Evolutionary conservation across 202 grass and related monocot species (phyloP), one percentile per base, ranked within the genome.

Genomic region (Panicum virgatum): DNA sequence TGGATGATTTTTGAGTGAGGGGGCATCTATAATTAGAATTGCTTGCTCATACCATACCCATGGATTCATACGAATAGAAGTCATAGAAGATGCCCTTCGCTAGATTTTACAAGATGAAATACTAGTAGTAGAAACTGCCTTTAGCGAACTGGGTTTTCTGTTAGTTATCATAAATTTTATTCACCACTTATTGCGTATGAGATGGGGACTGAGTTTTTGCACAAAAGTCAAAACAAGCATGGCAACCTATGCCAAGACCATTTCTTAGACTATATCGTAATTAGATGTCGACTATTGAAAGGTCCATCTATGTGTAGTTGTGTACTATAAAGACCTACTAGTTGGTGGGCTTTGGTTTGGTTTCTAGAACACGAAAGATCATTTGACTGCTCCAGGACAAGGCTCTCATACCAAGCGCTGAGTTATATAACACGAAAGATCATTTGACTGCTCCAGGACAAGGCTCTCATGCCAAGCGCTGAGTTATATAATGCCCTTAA

Each of bases 151-250:
- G 27, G 32, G 3, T 86, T 38, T 71, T 62, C 20, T 82, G 6
- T 77, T 76, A 9, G 8, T 69, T 69, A 82, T 62, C 19, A 20
- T 62, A n/a, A 23, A 70, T 22, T 38, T 18, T 77, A 52, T 82
- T 63, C 65, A 36, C 45, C 44, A 47, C 54, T 62, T 58, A 43
- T 12, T 56, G 13, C 38, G 19, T 30, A 39, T 75, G n/a, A 44
- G 46, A 54, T 37, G 25, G 25, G 25, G 25, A 23, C 20, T 56
- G 57, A 27, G 12, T 22, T 61, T 72, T 65, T 12, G 47, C 38
- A 54, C 58, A 57, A 43, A 80, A 74, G 36, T 87, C 79, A 82
- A 65, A 68, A 40, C 47, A 12, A 71, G 43, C 6, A 20, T 70
- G 34, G 45, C 44, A 32, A 32, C 12, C 6, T 32, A 65, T 3